Base-by-base conservation (phyloP, 2,329 filamentous ascomycete genomes). In the Xylaria hypoxylon region DNA sequence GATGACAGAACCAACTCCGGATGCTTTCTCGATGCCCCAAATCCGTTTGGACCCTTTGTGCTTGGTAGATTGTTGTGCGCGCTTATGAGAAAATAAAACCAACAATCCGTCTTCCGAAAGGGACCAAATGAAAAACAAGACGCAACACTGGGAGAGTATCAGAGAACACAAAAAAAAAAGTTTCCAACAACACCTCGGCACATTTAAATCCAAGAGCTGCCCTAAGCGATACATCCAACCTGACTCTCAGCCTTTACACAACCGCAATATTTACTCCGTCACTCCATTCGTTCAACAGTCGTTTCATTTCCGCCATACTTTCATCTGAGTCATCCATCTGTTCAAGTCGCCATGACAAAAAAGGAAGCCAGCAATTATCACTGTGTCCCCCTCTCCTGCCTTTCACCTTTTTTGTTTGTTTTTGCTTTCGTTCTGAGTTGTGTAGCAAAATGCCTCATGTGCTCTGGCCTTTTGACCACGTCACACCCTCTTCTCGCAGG, bases 1-100 rank as follows among this genome's bases (percentile, higher is more conserved):
- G 45, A 53, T 69, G 65, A 65, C 57, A 67, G 61, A 69, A 67
- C 64, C 59, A 67, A 67, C 67, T 64, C 61, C 64, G 52, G 59
- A 59, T 68, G 58, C 53, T 65, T 62, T 62, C 58, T 62, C 65
- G 55, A 69, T 65, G 53, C 60, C 59, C 57, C 48, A 52, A 62
- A 62, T 62, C 58, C 55, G 55, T 68, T 64, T 62, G 52, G 33
- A 45, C 35, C 58, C 61, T 40, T 66, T 65, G 61, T 69, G 60
- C 51, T 58, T 60, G 50, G 62, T 65, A 56, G 38, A 57, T 56
- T 35, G 52, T 59, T 47, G 68, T 63, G 51, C 51, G 58, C 56
- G 51, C 59, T 45, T 35, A 62, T 61, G 59, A 48, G 59, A 59
- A 64, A 68, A 52, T 40, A 59, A 57, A 68, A 59, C 22, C 56